A percentile compares a stretch with the other conserved stretches of the same genome.
Conservation (phyloP, 1,139 yeast species). For the Nakaseomyces delphensis region DNA sequence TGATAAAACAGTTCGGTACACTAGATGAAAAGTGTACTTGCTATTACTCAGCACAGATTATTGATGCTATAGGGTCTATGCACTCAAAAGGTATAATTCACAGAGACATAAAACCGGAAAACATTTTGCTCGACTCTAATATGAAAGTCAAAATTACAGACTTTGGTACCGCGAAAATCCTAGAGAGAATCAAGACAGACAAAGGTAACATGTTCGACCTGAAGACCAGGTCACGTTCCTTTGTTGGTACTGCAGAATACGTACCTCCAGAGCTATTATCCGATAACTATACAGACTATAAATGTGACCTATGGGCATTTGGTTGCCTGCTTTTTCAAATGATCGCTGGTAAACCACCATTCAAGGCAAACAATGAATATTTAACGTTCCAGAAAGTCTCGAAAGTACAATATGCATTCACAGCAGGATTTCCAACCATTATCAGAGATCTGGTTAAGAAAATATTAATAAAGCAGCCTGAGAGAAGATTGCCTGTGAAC, state of each 20-base stretch:
- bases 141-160: slow-evolving; percentile 83
- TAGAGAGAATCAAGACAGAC: slow-evolving; percentile 40
- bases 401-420: slow-evolving; percentile 66
- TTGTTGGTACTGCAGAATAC: slow-evolving; percentile 61
- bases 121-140: slow-evolving; percentile 65
- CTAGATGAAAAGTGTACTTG: slow-evolving; percentile 44
- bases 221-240: slow-evolving; percentile 64
- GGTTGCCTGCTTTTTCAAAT: slow-evolving; percentile 88
- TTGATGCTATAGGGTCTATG: slow-evolving; percentile 82
- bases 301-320: slow-evolving; percentile 89
- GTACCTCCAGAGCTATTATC: slow-evolving; percentile 87
- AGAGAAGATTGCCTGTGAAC: slow-evolving; percentile 54
- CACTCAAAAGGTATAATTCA: slow-evolving; percentile 78
- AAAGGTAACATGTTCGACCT: slow-evolving; percentile 40
- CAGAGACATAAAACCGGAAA: slow-evolving; percentile 89
- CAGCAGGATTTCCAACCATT: slow-evolving; percentile 64
- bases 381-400: slow-evolving; percentile 86
- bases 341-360: slow-evolving; percentile 89
- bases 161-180: slow-evolving; percentile 87
- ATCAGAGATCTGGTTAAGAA: slow-evolving; percentile 60
- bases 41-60: slow-evolving; percentile 58
- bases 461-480: slow-evolving; percentile 57
- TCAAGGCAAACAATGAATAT: slow-evolving; percentile 86
- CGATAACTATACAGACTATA: slow-evolving; percentile 73
- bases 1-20: slow-evolving; percentile 48